Evolutionary conservation across 2,329 filamentous ascomycete species (phyloP).

Genomic region (Cercospora brassicicola): DNA sequence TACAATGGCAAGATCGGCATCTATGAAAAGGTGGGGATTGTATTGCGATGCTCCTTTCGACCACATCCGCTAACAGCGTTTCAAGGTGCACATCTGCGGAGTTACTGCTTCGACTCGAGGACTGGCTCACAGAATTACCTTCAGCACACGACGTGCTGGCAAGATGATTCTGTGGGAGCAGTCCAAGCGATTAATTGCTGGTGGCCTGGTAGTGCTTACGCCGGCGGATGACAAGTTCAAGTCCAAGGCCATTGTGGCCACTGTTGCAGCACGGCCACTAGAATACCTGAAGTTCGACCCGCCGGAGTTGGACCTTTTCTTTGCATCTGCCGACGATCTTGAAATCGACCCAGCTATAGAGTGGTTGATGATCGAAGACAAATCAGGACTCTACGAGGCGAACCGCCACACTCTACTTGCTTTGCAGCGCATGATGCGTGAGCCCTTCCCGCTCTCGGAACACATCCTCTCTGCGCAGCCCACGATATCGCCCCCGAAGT

Average conservation of each 20-base stretch:
- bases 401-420: conserved; percentile 70
- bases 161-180: conserved; percentile 69
- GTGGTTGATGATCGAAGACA: conserved; percentile 77
- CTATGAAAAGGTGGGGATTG: conserved; percentile 64
- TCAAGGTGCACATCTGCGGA: conserved; percentile 65
- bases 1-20: conserved; percentile 52
- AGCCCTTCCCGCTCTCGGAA: conserved; percentile 61
- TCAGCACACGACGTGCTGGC: conserved; percentile 65
- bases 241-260: conserved; percentile 66
- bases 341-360: conserved; percentile 68
- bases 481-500: conserved; percentile 53
- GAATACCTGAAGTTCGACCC: conserved; percentile 63
- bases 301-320: conserved; percentile 74
- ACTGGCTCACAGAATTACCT: conserved; percentile 66
- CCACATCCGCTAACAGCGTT: conserved; percentile 21
- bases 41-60: background rate
- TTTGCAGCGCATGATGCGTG: conserved; percentile 64
- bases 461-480: conserved; percentile 57
- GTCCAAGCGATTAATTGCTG: conserved; percentile 58
- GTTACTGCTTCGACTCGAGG: conserved; percentile 64
- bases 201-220: conserved; percentile 57
- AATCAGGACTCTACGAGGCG: conserved; percentile 74
- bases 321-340: conserved; percentile 60
- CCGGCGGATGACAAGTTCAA: conserved; percentile 62
- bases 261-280: conserved; percentile 69